Evolutionary conservation across 2,329 filamentous ascomycete genomes (phyloP), one percentile per base, ranked within the genome.

Genomic region (Fusarium pseudoanthophilum): DNA sequence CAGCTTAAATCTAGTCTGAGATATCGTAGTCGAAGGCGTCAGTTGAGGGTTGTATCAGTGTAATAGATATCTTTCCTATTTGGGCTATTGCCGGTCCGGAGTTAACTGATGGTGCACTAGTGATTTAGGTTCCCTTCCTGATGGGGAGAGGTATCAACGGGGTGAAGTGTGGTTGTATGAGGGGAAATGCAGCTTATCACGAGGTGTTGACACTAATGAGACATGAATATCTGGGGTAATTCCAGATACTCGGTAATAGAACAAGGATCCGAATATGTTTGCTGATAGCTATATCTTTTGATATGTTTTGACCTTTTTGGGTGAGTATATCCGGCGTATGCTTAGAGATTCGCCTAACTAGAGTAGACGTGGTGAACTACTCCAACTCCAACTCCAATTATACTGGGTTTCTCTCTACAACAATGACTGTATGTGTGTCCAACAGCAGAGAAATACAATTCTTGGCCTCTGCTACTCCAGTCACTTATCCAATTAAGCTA

Each of bases 41-140:
- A 69, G 24, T 36, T 37, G 63, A 28, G 28, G 32, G 32, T 36
- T 37, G 24, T 37, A 43, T 37, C 34, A 16, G 26, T 59, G 42
- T 64, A 30, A 57, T 56, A 69, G 64, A 69, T 69, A 26, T 69
- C 32, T 57, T 69, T 61, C 66, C 66, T 57, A 46, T 57, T 64
- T 46, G 39, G 66, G 58, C 4, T 39, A 58, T 20, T 40, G 40
- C 46, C 36, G 48, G 45, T 34, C 36, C 58, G 39, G 42, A 24
- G 37, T 48, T 56, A 40, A 52, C 43, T 64, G 20, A 21, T 16
- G 11, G 39, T 39, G 39, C 34, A 53, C 64, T 67, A 67, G 56
- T 55, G 64, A 24, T 26, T 51, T 56, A 51, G 64, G 20, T 68
- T 42, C 18, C 58, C 55, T 69, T 67, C 62, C 64, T n/a, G 14